Evolutionary conservation across 495 filamentous ascomycete species (phyloP), one percentile per base, ranked within the genome.

Genomic region (Staphylotrichum tortipilum): DNA sequence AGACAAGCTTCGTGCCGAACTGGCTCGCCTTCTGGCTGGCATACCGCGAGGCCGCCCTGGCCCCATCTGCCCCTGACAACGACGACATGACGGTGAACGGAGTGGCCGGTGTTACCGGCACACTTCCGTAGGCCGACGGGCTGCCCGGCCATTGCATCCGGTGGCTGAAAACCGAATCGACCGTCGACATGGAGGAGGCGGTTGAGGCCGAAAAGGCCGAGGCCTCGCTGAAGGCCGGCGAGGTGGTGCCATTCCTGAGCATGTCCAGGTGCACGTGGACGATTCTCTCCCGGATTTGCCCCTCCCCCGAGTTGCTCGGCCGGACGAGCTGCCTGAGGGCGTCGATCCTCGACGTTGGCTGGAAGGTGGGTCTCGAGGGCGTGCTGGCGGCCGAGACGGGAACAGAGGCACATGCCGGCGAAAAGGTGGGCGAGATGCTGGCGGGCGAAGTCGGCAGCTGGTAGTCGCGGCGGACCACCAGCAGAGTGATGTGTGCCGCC

Each of bases 391-490:
- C 42, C 49, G 70, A 65, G 12, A 49, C 55, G n/a, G 61, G 56
- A 29, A 59, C 57, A 3, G 61, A 50, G 3, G 44, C 46, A 7
- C 60, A 49, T 2, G 44, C 46, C 4, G 63, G 53, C 11, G 55
- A 52, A 3, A 53, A 60, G 7, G 60, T 41, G 8, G 59, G 50
- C 10, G 60, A 49, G 15, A 52, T 29, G 34, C 46, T 44, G n/a
- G n/a, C n/a, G 7, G 59, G 51, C 17, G 60, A 57, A 24, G 56
- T 53, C 7, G 70, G 72, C 28, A 76, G 57, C 56, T 78, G 68
- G 44, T 72, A 68, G 31, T 78, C 75, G 33, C 71, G 66, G 41
- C 70, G 63, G 29, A 78, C 68, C 23, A 76, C 71, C 9, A 78
- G 59, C 7, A 78, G 59, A 11, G 72, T 76, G 19, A 78, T 57